These are phyloP conservation scores for Penstemon eatonii DNA, from an alignment of 257 asterid species.

Conservation along the genomic window DNA sequence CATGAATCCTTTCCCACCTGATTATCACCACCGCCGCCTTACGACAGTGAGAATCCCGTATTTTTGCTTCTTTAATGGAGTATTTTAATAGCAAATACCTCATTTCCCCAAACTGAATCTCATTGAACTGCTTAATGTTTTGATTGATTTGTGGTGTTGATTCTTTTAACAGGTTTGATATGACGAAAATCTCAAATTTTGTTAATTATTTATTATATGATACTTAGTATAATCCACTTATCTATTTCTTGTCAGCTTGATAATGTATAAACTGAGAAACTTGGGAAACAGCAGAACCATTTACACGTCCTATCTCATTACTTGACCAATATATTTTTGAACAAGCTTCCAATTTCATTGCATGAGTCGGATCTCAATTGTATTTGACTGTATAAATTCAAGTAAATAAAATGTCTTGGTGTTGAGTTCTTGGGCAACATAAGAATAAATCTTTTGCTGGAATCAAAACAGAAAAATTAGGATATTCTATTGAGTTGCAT, in stretches of 20 bases:
- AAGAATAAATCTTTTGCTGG: too few relatives aligned
- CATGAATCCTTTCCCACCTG: constrained; percentile 54
- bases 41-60: constrained; percentile 47
- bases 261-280: not conserved
- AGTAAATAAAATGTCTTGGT: not conserved
- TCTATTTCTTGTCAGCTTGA: too few relatives aligned
- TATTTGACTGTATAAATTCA: not conserved
- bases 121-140: too few relatives aligned
- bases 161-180: too few relatives aligned
- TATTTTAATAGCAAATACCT: too few relatives aligned
- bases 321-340: constrained; percentile 16
- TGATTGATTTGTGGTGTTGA: too few relatives aligned
- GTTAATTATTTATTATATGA: too few relatives aligned
- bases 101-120: too few relatives aligned
- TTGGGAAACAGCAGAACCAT: not conserved
- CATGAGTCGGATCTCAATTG: not conserved
- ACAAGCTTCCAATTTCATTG: not conserved
- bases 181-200: too few relatives aligned
- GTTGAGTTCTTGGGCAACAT: not conserved
- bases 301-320: not conserved
- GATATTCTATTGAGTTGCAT: constrained; percentile 2
- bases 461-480: not conserved
- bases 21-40: constrained; percentile 68
- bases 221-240: too few relatives aligned
- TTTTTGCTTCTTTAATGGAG: not conserved